phyloP scores from a whole-genome alignment of 805 yeast genomes.

The Cyberlindnera bimundalis region DNA sequence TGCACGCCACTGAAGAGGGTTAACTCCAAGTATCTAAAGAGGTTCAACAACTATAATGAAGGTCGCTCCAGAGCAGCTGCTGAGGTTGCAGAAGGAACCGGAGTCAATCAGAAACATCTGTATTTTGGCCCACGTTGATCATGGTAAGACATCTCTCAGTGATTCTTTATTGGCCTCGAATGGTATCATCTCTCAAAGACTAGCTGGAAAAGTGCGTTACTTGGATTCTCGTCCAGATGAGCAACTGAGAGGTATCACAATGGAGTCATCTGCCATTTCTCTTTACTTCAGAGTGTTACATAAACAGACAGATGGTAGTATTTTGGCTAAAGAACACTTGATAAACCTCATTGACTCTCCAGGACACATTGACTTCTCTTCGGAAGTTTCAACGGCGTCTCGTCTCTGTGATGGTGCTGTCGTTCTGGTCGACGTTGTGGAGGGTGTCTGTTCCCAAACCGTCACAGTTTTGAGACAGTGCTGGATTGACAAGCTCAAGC shows the following conservation, averaged over 20 bases:
- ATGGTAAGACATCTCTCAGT: conserved; percentile 93
- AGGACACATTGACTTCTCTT: conserved; percentile 97
- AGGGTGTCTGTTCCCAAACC: conserved; percentile 98
- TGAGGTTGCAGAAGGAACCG: conserved; percentile 66
- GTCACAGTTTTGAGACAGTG: conserved; percentile 92
- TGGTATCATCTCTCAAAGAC: conserved; percentile 89
- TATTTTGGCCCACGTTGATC: conserved; percentile 97
- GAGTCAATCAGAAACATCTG: conserved; percentile 81
- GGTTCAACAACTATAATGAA: conserved; percentile 33
- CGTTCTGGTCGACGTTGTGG: conserved; percentile 93
- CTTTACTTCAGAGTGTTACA: conserved; percentile 75
- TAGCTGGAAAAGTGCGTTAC: conserved; percentile 94
- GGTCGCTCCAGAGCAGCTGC: conserved; percentile 61
- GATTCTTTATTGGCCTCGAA: conserved; percentile 92
- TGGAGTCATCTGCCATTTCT: conserved; percentile 96
- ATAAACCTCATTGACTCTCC: conserved; percentile 96
- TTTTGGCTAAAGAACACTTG: conserved; percentile 67
- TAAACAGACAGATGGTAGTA: conserved; percentile 36
- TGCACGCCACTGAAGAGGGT: neutral
- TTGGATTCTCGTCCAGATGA: conserved; percentile 95
- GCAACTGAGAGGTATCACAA: conserved; percentile 92
- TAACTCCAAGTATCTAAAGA: too few species aligned
- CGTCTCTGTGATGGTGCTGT: conserved; percentile 96
- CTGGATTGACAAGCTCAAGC: conserved; percentile 89
- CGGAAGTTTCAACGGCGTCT: conserved; percentile 95